Conservation (phyloP, 352 stramenopile genomes). For the Globisporangium cystogenes region DNA sequence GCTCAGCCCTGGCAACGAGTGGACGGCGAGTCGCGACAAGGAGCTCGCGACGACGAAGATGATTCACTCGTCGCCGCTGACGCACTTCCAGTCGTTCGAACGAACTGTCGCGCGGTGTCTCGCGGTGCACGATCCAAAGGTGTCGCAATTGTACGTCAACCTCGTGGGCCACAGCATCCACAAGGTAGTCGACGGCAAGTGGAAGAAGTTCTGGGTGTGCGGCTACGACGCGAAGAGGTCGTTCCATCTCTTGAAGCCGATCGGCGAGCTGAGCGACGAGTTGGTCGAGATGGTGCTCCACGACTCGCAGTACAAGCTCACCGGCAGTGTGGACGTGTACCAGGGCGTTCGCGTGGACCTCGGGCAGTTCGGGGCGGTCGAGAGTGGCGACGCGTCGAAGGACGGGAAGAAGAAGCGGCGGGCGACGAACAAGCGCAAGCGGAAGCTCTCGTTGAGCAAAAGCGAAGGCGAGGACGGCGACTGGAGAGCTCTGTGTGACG, state of each 20-base stretch:
- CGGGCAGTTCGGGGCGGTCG: slow-evolving; percentile 34
- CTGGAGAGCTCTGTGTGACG: slow-evolving; percentile 17
- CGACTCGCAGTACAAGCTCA: slow-evolving; percentile 70
- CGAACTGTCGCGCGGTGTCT: slow-evolving; percentile 64
- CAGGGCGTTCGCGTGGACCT: slow-evolving; percentile 37
- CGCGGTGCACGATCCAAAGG: slow-evolving; percentile 38
- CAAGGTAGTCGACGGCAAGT: slow-evolving; percentile 77
- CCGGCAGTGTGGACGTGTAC: slow-evolving; percentile 42
- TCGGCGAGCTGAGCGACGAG: slow-evolving; percentile 36
- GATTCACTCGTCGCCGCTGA: slow-evolving; percentile 71
- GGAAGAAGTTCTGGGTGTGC: slow-evolving; percentile 65
- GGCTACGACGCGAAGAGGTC: slow-evolving; percentile 55
- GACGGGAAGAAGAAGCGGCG: slow-evolving; percentile 57
- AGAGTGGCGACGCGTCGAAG: slow-evolving; percentile 9
- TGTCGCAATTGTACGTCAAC: slow-evolving; percentile 55
- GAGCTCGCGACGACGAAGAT: slow-evolving; percentile 19
- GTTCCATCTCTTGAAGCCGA: slow-evolving; percentile 53
- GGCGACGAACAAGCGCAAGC: slow-evolving; percentile 51
- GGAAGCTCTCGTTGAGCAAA: slow-evolving; percentile 24
- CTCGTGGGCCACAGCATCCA: slow-evolving; percentile 68
- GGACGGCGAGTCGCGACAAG: slow-evolving; percentile 4
- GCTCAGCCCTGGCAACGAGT: background rate
- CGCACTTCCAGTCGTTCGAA: slow-evolving; percentile 86
- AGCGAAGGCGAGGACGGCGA: slow-evolving; percentile 6
- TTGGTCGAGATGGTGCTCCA: slow-evolving; percentile 65